phyloP scores from a whole-genome alignment of 371 early-diverging fungal species.

The Sporodiniella umbellata region DNA sequence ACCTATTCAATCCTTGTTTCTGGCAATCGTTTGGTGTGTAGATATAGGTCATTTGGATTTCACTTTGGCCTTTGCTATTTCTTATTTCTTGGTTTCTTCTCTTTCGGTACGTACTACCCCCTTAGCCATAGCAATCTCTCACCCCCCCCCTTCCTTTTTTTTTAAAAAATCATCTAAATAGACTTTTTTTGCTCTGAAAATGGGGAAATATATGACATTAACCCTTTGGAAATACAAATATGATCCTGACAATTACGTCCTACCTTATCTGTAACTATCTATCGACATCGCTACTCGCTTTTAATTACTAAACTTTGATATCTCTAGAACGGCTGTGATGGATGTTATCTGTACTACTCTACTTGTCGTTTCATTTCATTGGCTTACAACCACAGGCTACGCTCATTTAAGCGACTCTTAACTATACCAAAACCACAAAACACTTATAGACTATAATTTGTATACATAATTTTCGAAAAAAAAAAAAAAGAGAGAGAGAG shows the following conservation, averaged over 20 bases:
- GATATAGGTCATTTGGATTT: slow-evolving; percentile 53
- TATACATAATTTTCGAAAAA: no score
- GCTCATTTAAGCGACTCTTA: slow-evolving; percentile 9
- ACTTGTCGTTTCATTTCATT: slow-evolving; percentile 48
- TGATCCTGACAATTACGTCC: slow-evolving; percentile 84
- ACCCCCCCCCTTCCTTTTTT: no score
- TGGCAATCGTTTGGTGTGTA: slow-evolving; percentile 55
- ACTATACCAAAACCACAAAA: neutral
- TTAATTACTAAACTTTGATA: slow-evolving; percentile 1
- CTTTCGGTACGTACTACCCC: slow-evolving; percentile 15
- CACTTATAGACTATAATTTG: neutral
- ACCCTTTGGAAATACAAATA: slow-evolving; percentile 67
- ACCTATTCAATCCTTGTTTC: slow-evolving; percentile 71
- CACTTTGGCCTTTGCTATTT: slow-evolving; percentile 30
- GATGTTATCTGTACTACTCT: slow-evolving; percentile 60
- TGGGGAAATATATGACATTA: slow-evolving; percentile 59
- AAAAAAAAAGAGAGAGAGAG: no score
- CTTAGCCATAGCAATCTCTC: neutral
- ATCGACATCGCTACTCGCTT: slow-evolving; percentile 20
- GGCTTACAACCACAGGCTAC: slow-evolving; percentile 19
- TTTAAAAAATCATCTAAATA: slow-evolving; percentile 9
- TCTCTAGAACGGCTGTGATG: slow-evolving; percentile 52
- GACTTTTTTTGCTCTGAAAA: slow-evolving; percentile 41
- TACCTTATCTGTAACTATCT: slow-evolving; percentile 66
- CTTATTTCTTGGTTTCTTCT: slow-evolving; percentile 42